These are phyloP conservation scores for Candida berthetii DNA, from an alignment of 805 yeast genomes.

Conservation along the genomic window DNA sequence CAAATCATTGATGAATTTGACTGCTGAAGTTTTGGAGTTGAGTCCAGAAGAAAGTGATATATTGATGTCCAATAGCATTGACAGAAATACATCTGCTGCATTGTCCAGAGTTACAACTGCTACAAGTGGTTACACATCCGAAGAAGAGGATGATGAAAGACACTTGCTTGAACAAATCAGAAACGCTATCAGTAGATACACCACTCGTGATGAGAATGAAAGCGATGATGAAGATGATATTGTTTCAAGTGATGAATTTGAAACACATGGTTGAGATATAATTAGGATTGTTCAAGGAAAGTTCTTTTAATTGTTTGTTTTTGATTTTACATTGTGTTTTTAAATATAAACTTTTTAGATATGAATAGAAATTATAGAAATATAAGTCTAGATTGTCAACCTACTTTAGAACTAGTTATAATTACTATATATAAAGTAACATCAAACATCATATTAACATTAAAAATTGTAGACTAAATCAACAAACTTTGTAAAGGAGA, in stretches of 20 bases:
- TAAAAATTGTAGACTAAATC: background rate
- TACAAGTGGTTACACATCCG: slow-evolving; percentile 9
- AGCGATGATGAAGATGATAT: slow-evolving; percentile 25
- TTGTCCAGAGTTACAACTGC: slow-evolving; percentile 15
- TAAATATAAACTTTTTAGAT: too few species aligned
- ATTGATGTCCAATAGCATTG: slow-evolving; percentile 11
- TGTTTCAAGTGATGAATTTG: slow-evolving; percentile 51
- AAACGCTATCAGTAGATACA: slow-evolving; percentile 31
- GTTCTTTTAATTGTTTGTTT: too few species aligned
- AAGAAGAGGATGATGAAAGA: slow-evolving; percentile 14
- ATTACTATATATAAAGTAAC: too few species aligned
- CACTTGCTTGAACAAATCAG: slow-evolving; percentile 34
- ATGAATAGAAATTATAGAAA: too few species aligned
- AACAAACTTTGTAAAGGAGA: too few species aligned
- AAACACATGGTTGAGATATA: slow-evolving; percentile 28
- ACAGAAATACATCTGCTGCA: slow-evolving; percentile 11
- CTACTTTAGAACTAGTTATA: too few species aligned
- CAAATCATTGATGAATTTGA: slow-evolving; percentile 63
- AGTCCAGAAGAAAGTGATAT: slow-evolving; percentile 51
- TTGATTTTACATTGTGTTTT: too few species aligned
- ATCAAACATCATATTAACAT: too few species aligned
- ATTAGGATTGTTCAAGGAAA: too few species aligned
- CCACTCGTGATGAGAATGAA: slow-evolving; percentile 28
- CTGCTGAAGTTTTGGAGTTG: slow-evolving; percentile 61
- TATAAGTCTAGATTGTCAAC: too few species aligned